Evolutionary conservation across 345 rosid genomes (phyloP).

Genomic region (Mangifera indica): DNA sequence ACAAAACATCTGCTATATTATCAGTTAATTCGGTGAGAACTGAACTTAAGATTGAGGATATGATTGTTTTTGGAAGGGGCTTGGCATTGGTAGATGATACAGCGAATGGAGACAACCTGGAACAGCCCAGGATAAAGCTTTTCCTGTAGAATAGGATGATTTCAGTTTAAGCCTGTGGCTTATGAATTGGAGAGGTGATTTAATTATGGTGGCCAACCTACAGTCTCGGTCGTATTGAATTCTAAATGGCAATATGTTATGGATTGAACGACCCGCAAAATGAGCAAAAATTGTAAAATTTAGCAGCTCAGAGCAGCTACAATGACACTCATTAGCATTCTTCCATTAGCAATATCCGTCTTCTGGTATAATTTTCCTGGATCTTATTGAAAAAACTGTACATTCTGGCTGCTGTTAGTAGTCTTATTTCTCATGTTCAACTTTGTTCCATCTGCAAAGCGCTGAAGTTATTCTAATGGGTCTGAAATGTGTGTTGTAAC

Average conservation of each 20-base stretch:
- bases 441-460: too few species aligned
- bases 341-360: too few species aligned
- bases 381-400: too few species aligned
- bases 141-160: conserved; percentile 32
- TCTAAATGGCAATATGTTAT: conserved; percentile 33
- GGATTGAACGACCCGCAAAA: too few species aligned
- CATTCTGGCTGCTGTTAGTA: too few species aligned
- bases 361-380: too few species aligned
- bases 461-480: too few species aligned
- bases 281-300: too few species aligned
- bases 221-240: conserved; percentile 36
- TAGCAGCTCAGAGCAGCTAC: too few species aligned
- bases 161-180: conserved; percentile 37
- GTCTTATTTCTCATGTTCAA: too few species aligned
- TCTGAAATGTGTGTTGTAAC: too few species aligned
- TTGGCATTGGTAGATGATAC: conserved; percentile 28
- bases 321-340: too few species aligned
- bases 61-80: conserved; percentile 35
- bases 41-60: conserved; percentile 43
- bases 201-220: conserved; percentile 35
- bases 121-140: conserved; percentile 32
- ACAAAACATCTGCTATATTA: conserved; percentile 37
- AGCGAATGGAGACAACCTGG: conserved; percentile 41
- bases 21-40: conserved; percentile 32
- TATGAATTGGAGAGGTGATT: conserved; percentile 35